A percentile compares a stretch with the other conserved stretches of the same genome.
These are phyloP conservation scores for Nicotiana tomentosiformis DNA, from an alignment of 257 asterid species.

Conservation along the genomic window DNA sequence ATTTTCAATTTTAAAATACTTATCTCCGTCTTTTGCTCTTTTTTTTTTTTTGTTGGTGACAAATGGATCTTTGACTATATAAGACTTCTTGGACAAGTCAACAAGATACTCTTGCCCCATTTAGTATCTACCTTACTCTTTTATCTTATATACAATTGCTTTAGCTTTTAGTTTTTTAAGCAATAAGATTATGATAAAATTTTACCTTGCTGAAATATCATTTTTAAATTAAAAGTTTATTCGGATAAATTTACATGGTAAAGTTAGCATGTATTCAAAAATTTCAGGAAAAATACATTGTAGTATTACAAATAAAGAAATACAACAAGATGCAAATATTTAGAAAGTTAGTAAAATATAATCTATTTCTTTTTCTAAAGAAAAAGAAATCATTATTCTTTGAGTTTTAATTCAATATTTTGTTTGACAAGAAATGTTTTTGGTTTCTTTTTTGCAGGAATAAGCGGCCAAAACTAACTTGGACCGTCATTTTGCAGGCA, in stretches of 20 bases:
- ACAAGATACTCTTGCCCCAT: neutral
- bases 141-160: neutral
- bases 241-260: neutral
- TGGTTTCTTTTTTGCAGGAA: constrained; percentile 9
- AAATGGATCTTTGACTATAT: neutral
- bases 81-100: neutral
- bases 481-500: constrained; percentile 13
- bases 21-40: neutral
- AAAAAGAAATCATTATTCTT: neutral
- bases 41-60: neutral
- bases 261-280: neutral
- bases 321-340: no score
- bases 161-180: neutral
- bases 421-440: neutral
- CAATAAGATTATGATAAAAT: neutral
- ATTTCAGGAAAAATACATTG: neutral
- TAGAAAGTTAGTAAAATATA: no score
- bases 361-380: neutral
- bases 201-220: neutral
- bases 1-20: neutral
- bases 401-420: neutral
- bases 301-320: neutral
- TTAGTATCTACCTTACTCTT: neutral
- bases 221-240: neutral
- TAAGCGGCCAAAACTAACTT: constrained; percentile 18